Conservation (phyloP, 371 early-diverging fungal species). For the Lichtheimia hyalospora region DNA sequence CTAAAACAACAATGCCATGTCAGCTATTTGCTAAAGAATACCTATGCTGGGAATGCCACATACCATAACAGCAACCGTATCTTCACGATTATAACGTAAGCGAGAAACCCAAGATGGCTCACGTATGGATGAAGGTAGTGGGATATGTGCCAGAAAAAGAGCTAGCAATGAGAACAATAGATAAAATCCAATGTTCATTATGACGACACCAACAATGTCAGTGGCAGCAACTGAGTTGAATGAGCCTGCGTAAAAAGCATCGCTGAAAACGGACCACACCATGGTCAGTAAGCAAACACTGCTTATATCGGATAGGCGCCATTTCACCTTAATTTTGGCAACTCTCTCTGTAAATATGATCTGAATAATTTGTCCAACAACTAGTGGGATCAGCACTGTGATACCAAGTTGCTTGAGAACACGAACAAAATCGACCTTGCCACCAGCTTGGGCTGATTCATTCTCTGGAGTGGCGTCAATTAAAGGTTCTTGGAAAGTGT, state of each 20-base stretch:
- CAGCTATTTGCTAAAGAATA: neutral
- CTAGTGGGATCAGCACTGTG: slow-evolving; percentile 65
- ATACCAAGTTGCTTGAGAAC: slow-evolving; percentile 61
- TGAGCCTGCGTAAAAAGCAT: slow-evolving; percentile 64
- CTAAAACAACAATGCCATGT: slow-evolving; percentile 17
- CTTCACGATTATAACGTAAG: slow-evolving; percentile 47
- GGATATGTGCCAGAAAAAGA: slow-evolving; percentile 41
- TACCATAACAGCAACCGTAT: slow-evolving; percentile 63
- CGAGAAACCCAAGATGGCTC: slow-evolving; percentile 24
- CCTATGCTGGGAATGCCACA: neutral
- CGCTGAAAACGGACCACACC: slow-evolving; percentile 77
- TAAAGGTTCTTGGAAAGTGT: slow-evolving; percentile 37
- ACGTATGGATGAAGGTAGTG: slow-evolving; percentile 23
- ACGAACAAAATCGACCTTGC: slow-evolving; percentile 48
- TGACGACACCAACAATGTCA: slow-evolving; percentile 57
- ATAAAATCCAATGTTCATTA: slow-evolving; percentile 54
- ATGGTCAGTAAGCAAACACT: slow-evolving; percentile 62
- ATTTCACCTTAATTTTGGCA: slow-evolving; percentile 48
- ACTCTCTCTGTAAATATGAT: slow-evolving; percentile 56
- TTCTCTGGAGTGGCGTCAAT: slow-evolving; percentile 43
- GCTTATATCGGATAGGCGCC: slow-evolving; percentile 61
- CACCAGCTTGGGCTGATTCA: slow-evolving; percentile 34
- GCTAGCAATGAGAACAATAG: slow-evolving; percentile 43
- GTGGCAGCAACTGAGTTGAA: slow-evolving; percentile 51
- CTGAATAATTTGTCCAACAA: slow-evolving; percentile 68